phyloP scores from a whole-genome alignment of 108 stramenopile genomes.

The Cylindrotheca fusiformis region DNA sequence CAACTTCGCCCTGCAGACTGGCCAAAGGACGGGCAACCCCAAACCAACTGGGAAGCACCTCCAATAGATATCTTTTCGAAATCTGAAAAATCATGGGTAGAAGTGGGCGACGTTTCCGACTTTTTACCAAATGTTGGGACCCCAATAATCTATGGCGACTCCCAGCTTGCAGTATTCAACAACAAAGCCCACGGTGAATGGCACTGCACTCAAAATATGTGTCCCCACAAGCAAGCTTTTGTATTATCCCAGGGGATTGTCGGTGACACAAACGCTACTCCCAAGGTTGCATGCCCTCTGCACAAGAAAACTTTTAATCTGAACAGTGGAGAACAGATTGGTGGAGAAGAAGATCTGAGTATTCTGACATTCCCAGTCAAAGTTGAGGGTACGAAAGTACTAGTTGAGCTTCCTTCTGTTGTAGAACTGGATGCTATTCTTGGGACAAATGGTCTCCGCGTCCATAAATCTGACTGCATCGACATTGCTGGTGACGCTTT shows the following conservation, averaged over 20 bases:
- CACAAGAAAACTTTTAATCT: slow-evolving; percentile 92
- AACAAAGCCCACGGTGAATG: slow-evolving; percentile 71
- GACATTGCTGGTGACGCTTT: slow-evolving; percentile 62
- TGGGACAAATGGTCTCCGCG: slow-evolving; percentile 75
- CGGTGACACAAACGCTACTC: slow-evolving; percentile 62
- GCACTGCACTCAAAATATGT: slow-evolving; percentile 92
- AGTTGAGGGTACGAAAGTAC: slow-evolving; percentile 64
- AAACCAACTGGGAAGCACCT: slow-evolving; percentile 75
- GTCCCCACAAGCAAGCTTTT: slow-evolving; percentile 92
- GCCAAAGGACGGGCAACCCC: slow-evolving; percentile 79
- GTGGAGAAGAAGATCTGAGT: slow-evolving; percentile 70
- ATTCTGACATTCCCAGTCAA: slow-evolving; percentile 88
- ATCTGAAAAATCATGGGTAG: slow-evolving; percentile 83
- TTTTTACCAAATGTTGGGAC: slow-evolving; percentile 83
- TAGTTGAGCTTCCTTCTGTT: slow-evolving; percentile 80
- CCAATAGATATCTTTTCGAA: slow-evolving; percentile 72
- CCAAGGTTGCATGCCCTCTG: slow-evolving; percentile 92
- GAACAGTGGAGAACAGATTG: slow-evolving; percentile 59
- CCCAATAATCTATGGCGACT: slow-evolving; percentile 82
- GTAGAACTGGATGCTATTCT: slow-evolving; percentile 86
- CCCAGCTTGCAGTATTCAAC: slow-evolving; percentile 91
- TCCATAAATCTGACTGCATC: slow-evolving; percentile 64
- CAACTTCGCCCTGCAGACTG: slow-evolving; percentile 88
- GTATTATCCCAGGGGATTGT: slow-evolving; percentile 91
- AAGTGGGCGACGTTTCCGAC: slow-evolving; percentile 64